These are phyloP conservation scores for Annulohypoxylon maeteangense DNA, from an alignment of 495 filamentous ascomycete species.

Conservation along the genomic window DNA sequence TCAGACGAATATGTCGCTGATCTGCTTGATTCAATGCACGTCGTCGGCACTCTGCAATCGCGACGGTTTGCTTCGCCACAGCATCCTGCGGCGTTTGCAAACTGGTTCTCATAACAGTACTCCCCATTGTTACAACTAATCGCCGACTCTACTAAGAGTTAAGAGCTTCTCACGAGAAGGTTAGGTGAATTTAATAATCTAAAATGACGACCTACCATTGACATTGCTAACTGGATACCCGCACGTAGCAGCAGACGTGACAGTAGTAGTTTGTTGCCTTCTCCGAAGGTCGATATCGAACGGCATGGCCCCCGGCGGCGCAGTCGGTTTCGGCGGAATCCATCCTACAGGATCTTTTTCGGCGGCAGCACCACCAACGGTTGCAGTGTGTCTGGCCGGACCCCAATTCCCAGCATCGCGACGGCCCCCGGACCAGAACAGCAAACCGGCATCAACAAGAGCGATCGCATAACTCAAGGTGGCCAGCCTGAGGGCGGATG, in stretches of 20 bases:
- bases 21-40: conserved; percentile 41
- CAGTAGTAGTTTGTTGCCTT: conserved; percentile 29
- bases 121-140: conserved; percentile 38
- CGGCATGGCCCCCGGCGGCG: conserved; percentile 41
- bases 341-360: conserved; percentile 43
- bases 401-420: conserved; percentile 43
- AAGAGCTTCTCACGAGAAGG: conserved; percentile 20
- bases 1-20: conserved; percentile 8
- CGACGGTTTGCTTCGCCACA: conserved; percentile 36
- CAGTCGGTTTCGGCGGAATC: conserved; percentile 46
- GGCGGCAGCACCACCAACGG: conserved; percentile 17
- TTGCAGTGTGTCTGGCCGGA: conserved; percentile 38
- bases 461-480: conserved; percentile 47
- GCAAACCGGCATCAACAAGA: conserved; percentile 40
- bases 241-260: conserved; percentile 32
- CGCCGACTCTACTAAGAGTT: conserved; percentile 39
- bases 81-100: conserved; percentile 37
- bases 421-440: conserved; percentile 17
- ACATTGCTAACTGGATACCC: conserved; percentile 37
- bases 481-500: conserved; percentile 47
- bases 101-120: conserved; percentile 29
- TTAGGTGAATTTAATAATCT: conserved; percentile 2
- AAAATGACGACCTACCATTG: conserved; percentile 35
- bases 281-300: conserved; percentile 42
- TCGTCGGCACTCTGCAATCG: conserved; percentile 45